phyloP scores from a whole-genome alignment of 2,329 filamentous ascomycete species.

The Penicillium frequentans region DNA sequence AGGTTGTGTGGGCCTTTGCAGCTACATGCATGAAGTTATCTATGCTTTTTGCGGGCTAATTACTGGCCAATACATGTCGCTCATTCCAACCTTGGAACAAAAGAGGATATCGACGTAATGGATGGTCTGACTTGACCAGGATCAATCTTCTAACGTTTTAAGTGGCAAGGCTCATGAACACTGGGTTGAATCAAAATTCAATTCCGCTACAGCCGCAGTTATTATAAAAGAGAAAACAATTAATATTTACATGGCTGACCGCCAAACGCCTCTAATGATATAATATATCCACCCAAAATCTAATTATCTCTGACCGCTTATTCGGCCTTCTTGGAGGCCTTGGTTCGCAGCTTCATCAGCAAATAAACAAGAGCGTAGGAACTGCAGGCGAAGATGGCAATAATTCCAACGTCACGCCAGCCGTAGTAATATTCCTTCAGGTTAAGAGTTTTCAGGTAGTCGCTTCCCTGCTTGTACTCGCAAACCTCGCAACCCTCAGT shows the following conservation, averaged over 20 bases:
- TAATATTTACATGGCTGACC: neutral
- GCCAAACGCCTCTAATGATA: neutral
- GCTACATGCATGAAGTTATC: neutral
- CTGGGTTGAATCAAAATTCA: neutral
- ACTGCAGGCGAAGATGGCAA: slow-evolving; percentile 54
- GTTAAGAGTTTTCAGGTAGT: slow-evolving; percentile 60
- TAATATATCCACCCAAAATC: neutral
- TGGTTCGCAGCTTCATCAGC: slow-evolving; percentile 27
- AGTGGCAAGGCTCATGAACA: neutral
- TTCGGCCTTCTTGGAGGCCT: slow-evolving; percentile 24
- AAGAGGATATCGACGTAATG: neutral
- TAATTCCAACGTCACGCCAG: slow-evolving; percentile 63
- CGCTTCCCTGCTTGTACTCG: slow-evolving; percentile 54
- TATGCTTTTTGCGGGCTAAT: neutral
- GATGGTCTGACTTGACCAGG: neutral
- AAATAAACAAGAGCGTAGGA: slow-evolving; percentile 50
- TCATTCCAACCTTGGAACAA: neutral
- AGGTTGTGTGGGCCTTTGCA: neutral
- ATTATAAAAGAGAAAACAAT: neutral
- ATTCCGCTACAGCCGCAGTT: neutral
- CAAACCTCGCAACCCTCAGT: slow-evolving; percentile 58
- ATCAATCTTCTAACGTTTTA: neutral
- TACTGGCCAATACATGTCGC: neutral
- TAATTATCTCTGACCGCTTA: neutral
- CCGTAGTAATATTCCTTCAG: slow-evolving; percentile 60